Evolutionary conservation across 495 filamentous ascomycete genomes (phyloP).

Genomic region (Coniosporium apollinis): DNA sequence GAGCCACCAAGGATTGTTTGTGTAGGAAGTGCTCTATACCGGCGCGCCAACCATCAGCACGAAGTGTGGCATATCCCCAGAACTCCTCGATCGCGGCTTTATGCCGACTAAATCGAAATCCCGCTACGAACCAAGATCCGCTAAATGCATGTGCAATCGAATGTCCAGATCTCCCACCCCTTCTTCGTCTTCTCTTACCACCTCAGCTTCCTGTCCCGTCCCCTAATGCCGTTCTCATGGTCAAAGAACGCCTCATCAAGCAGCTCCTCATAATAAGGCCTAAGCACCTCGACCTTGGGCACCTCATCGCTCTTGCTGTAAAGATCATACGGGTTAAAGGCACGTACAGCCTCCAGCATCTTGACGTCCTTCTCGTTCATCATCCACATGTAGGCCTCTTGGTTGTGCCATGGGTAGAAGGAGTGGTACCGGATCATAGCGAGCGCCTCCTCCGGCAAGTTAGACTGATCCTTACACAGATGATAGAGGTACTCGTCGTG

Average conservation of each 20-base stretch:
- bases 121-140: too few species aligned
- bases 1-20: too few species aligned
- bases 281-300: conserved; percentile 54
- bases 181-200: too few species aligned
- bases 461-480: conserved; percentile 61
- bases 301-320: conserved; percentile 83
- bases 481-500: conserved; percentile 88
- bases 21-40: too few species aligned
- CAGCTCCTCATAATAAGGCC: conserved; percentile 67
- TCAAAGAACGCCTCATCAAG: conserved; percentile 71
- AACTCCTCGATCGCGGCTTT: too few species aligned
- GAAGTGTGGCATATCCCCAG: too few species aligned
- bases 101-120: too few species aligned
- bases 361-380: conserved; percentile 67
- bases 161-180: too few species aligned
- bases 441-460: conserved; percentile 59
- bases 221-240: conserved; percentile 48
- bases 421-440: conserved; percentile 84
- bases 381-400: conserved; percentile 57
- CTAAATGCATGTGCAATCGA: too few species aligned
- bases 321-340: conserved; percentile 81
- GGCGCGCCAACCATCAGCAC: too few species aligned
- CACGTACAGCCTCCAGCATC: conserved; percentile 64
- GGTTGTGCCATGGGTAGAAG: conserved; percentile 81
- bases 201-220: too few species aligned